Evolutionary conservation across 495 filamentous ascomycete species (phyloP).

Genomic region (Neurospora hispaniola): DNA sequence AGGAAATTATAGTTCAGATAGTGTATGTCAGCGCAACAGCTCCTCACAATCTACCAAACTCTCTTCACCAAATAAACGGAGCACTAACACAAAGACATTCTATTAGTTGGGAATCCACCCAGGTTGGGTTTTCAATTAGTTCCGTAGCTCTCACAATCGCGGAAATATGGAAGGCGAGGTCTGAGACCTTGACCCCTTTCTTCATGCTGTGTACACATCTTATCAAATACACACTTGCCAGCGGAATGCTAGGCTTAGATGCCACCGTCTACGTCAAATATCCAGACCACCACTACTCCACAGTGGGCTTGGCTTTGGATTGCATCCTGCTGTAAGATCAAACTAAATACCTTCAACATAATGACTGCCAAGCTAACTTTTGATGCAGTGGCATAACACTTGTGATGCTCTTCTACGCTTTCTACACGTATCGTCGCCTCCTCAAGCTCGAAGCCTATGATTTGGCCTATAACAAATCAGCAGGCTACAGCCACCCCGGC

Average conservation of each 20-base stretch:
- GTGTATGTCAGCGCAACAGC: conserved; percentile 23
- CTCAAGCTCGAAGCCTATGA: conserved; percentile 35
- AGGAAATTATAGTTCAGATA: conserved; percentile 33
- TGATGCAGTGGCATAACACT: conserved; percentile 22
- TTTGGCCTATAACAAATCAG: conserved; percentile 7
- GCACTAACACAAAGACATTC: not conserved
- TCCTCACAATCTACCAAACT: not conserved
- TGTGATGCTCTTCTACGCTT: conserved; percentile 27
- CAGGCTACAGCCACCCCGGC: conserved; percentile 10
- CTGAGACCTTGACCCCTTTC: conserved; percentile 36
- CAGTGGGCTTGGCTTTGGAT: conserved; percentile 33
- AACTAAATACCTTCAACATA: not conserved
- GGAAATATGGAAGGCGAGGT: conserved; percentile 29
- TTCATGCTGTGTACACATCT: conserved; percentile 32
- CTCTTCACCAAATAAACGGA: not conserved
- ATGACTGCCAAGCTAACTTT: not conserved
- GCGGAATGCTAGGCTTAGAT: conserved; percentile 35
- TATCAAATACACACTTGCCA: conserved; percentile 31
- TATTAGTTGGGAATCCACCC: conserved; percentile 35
- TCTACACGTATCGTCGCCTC: conserved; percentile 29
- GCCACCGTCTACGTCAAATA: conserved; percentile 27
- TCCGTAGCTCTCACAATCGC: conserved; percentile 31
- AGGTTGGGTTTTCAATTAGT: conserved; percentile 31
- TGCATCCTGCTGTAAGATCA: conserved; percentile 26
- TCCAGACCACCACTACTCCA: conserved; percentile 30